Conservation (phyloP, 192 early-diverging fungal genomes). For the Pilaira anomala region DNA sequence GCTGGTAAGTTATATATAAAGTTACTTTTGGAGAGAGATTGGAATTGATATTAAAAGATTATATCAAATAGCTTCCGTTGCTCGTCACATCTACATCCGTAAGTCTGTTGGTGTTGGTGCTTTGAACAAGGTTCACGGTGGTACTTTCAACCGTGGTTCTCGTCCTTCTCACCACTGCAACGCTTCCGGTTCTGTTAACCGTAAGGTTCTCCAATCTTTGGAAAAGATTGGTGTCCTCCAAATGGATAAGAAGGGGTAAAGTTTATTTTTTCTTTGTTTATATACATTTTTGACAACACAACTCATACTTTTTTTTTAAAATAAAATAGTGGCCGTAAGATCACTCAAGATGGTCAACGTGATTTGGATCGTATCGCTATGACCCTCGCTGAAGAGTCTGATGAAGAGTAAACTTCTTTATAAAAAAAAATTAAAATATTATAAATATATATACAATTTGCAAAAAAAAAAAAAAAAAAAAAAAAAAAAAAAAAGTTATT, state of each 20-base stretch:
- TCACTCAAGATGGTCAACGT: conserved; percentile 95
- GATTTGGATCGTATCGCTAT: conserved; percentile 96
- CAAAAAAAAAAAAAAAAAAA: conserved; percentile 7
- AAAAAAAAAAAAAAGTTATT: background rate
- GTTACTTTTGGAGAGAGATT: background rate
- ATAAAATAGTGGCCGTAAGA: conserved; percentile 85
- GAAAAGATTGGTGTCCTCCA: conserved; percentile 98
- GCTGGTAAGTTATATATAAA: conserved; percentile 55
- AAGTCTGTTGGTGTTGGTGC: conserved; percentile 92
- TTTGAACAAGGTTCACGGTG: conserved; percentile 92
- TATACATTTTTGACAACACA: background rate
- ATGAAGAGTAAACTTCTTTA: conserved; percentile 28
- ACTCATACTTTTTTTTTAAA: background rate
- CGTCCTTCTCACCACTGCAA: conserved; percentile 88
- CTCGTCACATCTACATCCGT: conserved; percentile 98
- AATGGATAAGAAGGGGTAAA: conserved; percentile 81
- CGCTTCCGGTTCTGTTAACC: conserved; percentile 85
- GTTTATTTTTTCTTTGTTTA: background rate
- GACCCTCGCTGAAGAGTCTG: conserved; percentile 37
- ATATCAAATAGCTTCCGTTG: conserved; percentile 71
- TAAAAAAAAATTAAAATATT: background rate
- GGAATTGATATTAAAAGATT: background rate
- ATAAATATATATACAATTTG: background rate
- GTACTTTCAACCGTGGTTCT: conserved; percentile 86
- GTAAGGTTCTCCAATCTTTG: conserved; percentile 96